Base-by-base conservation (phyloP, 1,139 yeast genomes). In the Pneumocystis oryctolagi region DNA sequence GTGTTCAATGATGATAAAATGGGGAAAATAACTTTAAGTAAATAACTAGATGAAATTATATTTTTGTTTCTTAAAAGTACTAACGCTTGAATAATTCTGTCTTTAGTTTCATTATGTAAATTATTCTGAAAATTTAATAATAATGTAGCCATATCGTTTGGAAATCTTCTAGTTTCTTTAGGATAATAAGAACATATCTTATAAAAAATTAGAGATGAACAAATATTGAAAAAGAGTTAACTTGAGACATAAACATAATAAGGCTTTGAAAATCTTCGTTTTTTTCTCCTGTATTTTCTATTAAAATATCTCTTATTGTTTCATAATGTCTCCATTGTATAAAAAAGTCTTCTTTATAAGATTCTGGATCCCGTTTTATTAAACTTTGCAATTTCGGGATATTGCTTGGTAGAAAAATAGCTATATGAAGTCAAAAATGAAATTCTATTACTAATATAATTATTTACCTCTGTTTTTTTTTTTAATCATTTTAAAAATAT, bases 291-390 rank as follows among this genome's bases (percentile, higher is more conserved):
- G 80, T 78, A 73, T 85, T 84, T 68, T 81, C 76, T 73, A 88
- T 77, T 70, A 88, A 89, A 66, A 94, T 85, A 71, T 90, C 97
- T 72, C 96, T 78, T 64, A 89, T 77, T 0, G 97, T 87, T 72
- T 87, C 89, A 74, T 92, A 92, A 73, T 94, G 98, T 63, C 92
- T 82, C 73, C 85, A 89, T 73, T 94, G 98, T 70, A 89, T 94
- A 61, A 85, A 73, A 74, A 92, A 92, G 74, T 92, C 99, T 74
- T 94, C 98, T 67, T 83, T 83, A 73, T 92, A 94, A 0, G 97
- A 89, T 65, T 67, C 67, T n/a, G 98, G 97, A 72, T 92, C 98
- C 69, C 97, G 80, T 71, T 90, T 85, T 14, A 92, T 95, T 65
- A 92, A 80, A 73, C 94, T 92, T 76, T 94, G 98, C 67, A 92